phyloP scores from a whole-genome alignment of 1,284 basidiomycete species.

The Moniliophthora roreri region DNA sequence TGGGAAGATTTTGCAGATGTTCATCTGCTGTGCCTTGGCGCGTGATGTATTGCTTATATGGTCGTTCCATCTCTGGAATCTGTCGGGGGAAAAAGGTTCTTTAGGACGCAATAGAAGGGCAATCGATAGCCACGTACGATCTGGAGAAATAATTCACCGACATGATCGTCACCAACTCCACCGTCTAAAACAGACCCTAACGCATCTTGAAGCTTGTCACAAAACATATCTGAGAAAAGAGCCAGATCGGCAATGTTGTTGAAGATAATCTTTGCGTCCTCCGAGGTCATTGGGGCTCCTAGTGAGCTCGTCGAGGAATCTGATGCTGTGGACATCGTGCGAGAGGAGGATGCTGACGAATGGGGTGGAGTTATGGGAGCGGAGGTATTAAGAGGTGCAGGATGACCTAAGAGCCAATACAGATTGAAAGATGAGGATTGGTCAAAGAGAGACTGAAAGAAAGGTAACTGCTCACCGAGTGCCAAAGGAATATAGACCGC shows the following conservation, averaged over 20 bases:
- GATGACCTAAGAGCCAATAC: conserved; percentile 37
- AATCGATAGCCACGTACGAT: conserved; percentile 46
- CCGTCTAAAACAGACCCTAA: conserved; percentile 53
- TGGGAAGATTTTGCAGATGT: conserved; percentile 60
- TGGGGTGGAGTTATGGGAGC: conserved; percentile 30
- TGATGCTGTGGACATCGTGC: conserved; percentile 56
- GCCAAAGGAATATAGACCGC: conserved; percentile 84
- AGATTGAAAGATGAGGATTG: background rate
- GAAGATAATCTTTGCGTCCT: conserved; percentile 78
- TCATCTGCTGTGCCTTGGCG: conserved; percentile 77
- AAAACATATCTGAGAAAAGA: conserved; percentile 67
- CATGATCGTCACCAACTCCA: conserved; percentile 62
- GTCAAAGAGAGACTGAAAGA: conserved; percentile 7
- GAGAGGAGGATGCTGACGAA: conserved; percentile 36
- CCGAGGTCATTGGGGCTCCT: conserved; percentile 64
- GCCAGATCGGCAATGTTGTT: conserved; percentile 79
- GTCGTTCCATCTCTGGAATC: conserved; percentile 76
- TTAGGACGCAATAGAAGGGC: conserved; percentile 11
- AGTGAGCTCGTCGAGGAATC: conserved; percentile 45
- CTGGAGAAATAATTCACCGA: conserved; percentile 79
- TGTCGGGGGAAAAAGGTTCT: conserved; percentile 28
- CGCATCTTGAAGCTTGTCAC: conserved; percentile 55
- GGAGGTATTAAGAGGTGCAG: conserved; percentile 35
- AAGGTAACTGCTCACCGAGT: conserved; percentile 44
- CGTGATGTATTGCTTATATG: conserved; percentile 87